These are phyloP conservation scores for Aspergillus bertholletiae DNA, from an alignment of 495 filamentous ascomycete genomes.

Conservation along the genomic window DNA sequence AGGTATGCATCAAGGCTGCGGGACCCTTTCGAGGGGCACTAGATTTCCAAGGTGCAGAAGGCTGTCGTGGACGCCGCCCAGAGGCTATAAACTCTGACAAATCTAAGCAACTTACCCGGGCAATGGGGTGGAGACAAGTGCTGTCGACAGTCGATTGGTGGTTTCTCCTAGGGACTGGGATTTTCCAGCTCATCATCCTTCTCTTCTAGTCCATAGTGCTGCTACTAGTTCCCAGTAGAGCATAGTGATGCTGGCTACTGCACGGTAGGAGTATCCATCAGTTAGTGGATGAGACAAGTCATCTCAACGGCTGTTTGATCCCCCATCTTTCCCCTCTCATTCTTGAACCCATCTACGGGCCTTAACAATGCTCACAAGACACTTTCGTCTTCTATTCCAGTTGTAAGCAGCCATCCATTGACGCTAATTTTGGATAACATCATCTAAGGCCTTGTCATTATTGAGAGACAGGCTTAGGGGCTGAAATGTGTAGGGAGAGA, in stretches of 20 bases:
- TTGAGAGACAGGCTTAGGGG: too few relatives aligned
- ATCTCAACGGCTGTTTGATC: conserved; percentile 5
- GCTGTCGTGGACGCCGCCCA: neutral
- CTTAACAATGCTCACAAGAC: neutral
- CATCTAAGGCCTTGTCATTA: neutral
- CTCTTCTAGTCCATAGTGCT: neutral
- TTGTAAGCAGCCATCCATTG: neutral
- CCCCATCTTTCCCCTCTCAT: neutral
- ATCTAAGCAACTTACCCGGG: neutral
- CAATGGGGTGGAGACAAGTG: neutral
- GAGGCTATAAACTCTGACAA: neutral
- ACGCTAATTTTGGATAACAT: neutral
- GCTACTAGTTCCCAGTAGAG: conserved; percentile 1
- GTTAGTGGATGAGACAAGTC: conserved; percentile 4
- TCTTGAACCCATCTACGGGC: neutral
- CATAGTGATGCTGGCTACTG: conserved; percentile 7
- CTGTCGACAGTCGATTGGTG: neutral
- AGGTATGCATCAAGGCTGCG: neutral
- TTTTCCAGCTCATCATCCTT: neutral
- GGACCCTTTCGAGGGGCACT: neutral
- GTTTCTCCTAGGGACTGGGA: neutral
- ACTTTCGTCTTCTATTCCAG: neutral
- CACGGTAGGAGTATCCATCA: conserved; percentile 3
- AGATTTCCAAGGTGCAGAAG: neutral
- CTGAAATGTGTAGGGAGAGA: too few relatives aligned